Base-by-base conservation (phyloP, 2,329 filamentous ascomycete genomes). In the Elsinoe ampelina region DNA sequence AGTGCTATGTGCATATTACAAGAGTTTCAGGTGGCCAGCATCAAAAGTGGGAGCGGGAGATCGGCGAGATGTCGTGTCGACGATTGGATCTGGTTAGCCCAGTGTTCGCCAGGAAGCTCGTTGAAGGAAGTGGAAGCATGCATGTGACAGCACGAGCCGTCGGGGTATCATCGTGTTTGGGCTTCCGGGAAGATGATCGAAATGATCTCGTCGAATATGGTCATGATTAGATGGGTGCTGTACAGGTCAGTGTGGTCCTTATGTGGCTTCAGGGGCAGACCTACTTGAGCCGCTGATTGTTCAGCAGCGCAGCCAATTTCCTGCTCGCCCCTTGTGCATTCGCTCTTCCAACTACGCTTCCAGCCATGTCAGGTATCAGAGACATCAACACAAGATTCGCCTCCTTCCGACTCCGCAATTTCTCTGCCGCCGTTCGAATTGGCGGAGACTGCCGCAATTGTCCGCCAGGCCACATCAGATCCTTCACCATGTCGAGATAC, bases 271-370 rank as follows among this genome's bases (percentile, higher is more conserved):
- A 8, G 7, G 43, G 32, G 11, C n/a, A 11, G 36, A 82, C 85
- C 77, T 74, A 91, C 87, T 97, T 96, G 63, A 98, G 75, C 61
- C 89, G 80, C 58, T 83, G 80, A 72, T 97, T 98, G 71, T 98
- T 98, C 63, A 97, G 76, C 45, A 88, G 90, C 8, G 90, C 91
- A 74, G 95, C 89, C 48, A 97, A 82, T 65, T 91, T 86, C 63
- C 92, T 81, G 61, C 90, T 91, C 19, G 93, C 93, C 57, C 86
- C 86, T 69, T 95, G 87, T 13, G 95, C 93, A 73, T 98, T 98
- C 42, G 85, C 81, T 65, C 90, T 81, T 3, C 93, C 93, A 13
- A 98, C 95, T 5, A 98, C 95, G 71, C 87, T 95, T 6, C 86
- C 90, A 7, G 89, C 92, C 57, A 98, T 69, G 69, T 98, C 93